Evolutionary conservation across 2,329 filamentous ascomycete genomes (phyloP).

Genomic region (Fusarium temperatum): DNA sequence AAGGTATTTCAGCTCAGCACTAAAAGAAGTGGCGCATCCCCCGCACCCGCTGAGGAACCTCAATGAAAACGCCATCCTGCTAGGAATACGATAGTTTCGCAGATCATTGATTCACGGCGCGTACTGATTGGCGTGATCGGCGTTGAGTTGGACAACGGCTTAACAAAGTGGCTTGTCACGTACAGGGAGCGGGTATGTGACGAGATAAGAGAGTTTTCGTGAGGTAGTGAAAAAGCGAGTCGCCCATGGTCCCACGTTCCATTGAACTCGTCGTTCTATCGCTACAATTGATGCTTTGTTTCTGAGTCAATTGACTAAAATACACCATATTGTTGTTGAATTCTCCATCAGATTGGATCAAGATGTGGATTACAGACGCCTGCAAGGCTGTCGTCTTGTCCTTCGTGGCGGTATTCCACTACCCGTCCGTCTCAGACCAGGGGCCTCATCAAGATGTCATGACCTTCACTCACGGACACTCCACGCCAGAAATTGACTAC

Average conservation of each 20-base stretch:
- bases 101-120: not conserved
- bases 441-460: not conserved
- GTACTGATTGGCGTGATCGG: not conserved
- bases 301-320: not conserved
- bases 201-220: not conserved
- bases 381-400: conserved; percentile 2
- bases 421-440: not conserved
- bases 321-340: rapidly evolving
- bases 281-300: not conserved
- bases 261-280: not conserved
- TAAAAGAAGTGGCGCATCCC: not conserved
- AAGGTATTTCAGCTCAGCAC: conserved; percentile 1
- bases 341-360: not conserved
- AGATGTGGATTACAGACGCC: conserved; percentile 7
- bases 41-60: not conserved
- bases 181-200: not conserved
- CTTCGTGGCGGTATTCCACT: conserved; percentile 4
- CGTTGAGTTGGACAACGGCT: not conserved
- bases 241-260: not conserved
- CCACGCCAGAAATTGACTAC: not conserved
- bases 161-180: not conserved
- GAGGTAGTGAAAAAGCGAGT: not conserved
- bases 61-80: not conserved
- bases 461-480: not conserved
- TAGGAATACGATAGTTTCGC: not conserved